Evolutionary conservation across 2,329 filamentous ascomycete genomes (phyloP), one percentile per base, ranked within the genome.

Genomic region (Exophiala sideris): DNA sequence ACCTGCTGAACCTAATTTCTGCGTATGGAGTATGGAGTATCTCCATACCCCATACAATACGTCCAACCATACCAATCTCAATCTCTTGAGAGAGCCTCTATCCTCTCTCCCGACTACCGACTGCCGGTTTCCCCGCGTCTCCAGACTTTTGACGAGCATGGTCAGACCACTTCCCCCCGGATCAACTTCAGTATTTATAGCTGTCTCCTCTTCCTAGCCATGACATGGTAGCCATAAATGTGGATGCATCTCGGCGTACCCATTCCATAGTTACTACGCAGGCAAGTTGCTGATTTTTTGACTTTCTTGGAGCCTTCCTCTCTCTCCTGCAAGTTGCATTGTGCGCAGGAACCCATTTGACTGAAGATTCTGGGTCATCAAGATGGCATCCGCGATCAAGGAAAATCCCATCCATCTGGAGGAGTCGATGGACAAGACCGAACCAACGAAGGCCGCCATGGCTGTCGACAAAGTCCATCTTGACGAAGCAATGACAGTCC

Each of bases 401-500:
- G 32, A 48, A 24, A 48, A 48, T 11, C 38, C 45, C 33, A 48
- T 48, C 45, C 45, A 48, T 8, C n/a, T 48, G 34, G 45, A 48
- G 45, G 45, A 48, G 45, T 5, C 14, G 3, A 18, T 38, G 45
- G 45, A 34, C 9, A 38, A 38, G 12, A 39, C 33, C 10, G 45
- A 48, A 34, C 16, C 29, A 34, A 48, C 16, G 16, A 18, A 48
- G 45, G 45, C 45, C 45, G 16, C 33, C 45, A 48, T 48, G 16
- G 32, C 33, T 34, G 14, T 70, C 50, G 68, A 72, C 54, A 73
- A 70, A 5, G 45, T 70, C 14, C 68, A 72, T 56, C 63, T 65
- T 40, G 72, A 73, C 53, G 70, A 73, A 52, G 72, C 71, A 16
- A 57, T 75, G 41, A 70, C 68, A 49, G 70, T 77, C 5, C 60